A percentile compares a stretch with the other conserved stretches of the same genome.
Evolutionary conservation across 768 basidiomycete genomes (phyloP).

Genomic region (Tylopilus sp.): DNA sequence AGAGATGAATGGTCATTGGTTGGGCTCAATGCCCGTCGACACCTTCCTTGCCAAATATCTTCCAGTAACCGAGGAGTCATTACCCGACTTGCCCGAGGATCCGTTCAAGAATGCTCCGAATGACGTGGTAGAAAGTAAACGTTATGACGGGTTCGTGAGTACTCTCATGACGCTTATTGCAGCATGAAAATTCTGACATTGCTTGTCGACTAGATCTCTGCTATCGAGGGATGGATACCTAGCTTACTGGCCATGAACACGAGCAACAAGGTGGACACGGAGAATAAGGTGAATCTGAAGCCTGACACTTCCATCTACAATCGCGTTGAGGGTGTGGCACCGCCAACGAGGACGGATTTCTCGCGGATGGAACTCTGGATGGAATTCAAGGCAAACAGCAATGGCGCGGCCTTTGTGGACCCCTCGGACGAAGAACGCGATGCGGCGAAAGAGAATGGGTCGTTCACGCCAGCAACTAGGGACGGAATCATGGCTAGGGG

Average conservation of each 20-base stretch:
- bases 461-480: too few species aligned
- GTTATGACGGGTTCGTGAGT: neutral
- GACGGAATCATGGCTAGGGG: neutral
- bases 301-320: constrained; percentile 1
- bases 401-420: neutral
- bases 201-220: neutral
- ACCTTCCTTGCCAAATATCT: neutral
- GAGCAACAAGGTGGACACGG: neutral
- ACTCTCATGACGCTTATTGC: too few species aligned
- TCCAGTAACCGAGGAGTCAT: neutral
- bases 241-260: neutral
- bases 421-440: too few species aligned
- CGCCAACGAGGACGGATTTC: neutral
- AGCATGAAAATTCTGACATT: neutral
- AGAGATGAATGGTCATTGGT: neutral
- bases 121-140: neutral
- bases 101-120: neutral
- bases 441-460: too few species aligned
- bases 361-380: constrained; percentile 6
- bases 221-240: neutral
- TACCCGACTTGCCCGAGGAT: neutral
- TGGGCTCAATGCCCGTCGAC: neutral
- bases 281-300: neutral
- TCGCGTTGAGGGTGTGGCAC: neutral
- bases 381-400: neutral